These are phyloP conservation scores for Themeda triandra DNA, from an alignment of 176 grass and related monocot genomes.

Conservation along the genomic window DNA sequence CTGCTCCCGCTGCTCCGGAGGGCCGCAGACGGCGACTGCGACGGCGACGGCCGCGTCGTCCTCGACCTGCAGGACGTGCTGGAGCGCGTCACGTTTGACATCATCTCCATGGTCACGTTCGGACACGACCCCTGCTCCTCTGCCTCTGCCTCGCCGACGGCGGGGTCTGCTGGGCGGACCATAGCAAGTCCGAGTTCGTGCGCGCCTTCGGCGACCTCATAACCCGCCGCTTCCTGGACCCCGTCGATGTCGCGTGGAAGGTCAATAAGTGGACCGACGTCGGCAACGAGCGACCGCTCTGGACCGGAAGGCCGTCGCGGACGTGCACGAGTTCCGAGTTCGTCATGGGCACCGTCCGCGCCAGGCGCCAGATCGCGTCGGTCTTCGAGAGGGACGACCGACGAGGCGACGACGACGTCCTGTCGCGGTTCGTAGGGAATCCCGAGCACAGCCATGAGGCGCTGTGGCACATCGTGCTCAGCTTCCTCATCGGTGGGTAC, in stretches of 20 bases:
- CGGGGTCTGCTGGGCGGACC: too few species aligned
- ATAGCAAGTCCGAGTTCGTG: too few species aligned
- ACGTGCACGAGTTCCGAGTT: neutral
- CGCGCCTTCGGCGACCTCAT: too few species aligned
- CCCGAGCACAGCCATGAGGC: too few species aligned
- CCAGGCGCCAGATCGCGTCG: neutral
- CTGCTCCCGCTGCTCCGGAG: slow-evolving; percentile 31
- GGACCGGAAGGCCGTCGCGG: slow-evolving; percentile 9
- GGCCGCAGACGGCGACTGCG: too few species aligned
- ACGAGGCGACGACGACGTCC: too few species aligned
- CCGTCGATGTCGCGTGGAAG: slow-evolving; percentile 20
- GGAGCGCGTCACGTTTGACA: neutral
- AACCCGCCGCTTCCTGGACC: too few species aligned
- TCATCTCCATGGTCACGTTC: neutral
- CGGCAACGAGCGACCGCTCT: slow-evolving; percentile 28
- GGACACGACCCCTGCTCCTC: neutral
- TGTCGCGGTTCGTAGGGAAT: too few species aligned
- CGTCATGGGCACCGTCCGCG: neutral
- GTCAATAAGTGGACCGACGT: slow-evolving; percentile 51
- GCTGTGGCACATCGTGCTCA: too few species aligned
- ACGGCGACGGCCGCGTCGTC: neutral
- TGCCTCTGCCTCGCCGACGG: neutral
- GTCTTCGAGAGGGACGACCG: too few species aligned
- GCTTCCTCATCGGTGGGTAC: too few species aligned
- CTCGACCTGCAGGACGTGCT: neutral